A percentile compares a stretch with the other conserved stretches of the same genome.
These are phyloP conservation scores for Pichia sporocuriosa DNA, from an alignment of 805 yeast species.

Conservation along the genomic window DNA sequence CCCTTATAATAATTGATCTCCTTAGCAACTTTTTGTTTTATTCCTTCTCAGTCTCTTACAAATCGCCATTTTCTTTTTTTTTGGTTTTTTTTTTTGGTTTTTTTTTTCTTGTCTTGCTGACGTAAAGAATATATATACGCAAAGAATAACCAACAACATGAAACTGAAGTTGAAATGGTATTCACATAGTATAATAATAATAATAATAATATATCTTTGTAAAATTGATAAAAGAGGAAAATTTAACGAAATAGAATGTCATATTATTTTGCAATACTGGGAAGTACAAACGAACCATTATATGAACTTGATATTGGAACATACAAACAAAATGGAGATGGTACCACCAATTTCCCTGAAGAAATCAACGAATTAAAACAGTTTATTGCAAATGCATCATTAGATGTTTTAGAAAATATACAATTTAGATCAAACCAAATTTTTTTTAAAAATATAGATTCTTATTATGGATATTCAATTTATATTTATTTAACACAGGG, in stretches of 20 bases:
- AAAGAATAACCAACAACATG: neutral
- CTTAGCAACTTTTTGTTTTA: too few relatives aligned
- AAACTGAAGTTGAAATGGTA: too few relatives aligned
- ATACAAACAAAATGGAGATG: constrained; percentile 59
- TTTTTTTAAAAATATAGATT: constrained; percentile 74
- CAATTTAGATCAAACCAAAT: constrained; percentile 70
- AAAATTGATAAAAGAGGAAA: too few relatives aligned
- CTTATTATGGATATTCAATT: constrained; percentile 75
- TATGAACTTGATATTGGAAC: constrained; percentile 86
- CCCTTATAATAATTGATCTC: too few relatives aligned
- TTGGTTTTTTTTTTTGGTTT: too few relatives aligned
- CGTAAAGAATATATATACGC: neutral
- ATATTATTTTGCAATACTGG: constrained; percentile 84
- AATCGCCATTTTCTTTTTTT: too few relatives aligned
- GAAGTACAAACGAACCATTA: constrained; percentile 77
- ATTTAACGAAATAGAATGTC: constrained; percentile 48
- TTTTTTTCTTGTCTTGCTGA: constrained; percentile 1
- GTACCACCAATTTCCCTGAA: constrained; percentile 54
- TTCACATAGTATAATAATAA: too few relatives aligned
- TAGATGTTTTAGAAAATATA: constrained; percentile 85
- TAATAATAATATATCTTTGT: too few relatives aligned
- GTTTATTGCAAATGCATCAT: constrained; percentile 78
- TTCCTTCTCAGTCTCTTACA: too few relatives aligned
- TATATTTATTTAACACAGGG: constrained; percentile 87
- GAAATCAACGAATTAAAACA: constrained; percentile 78